Conservation (phyloP, 805 yeast genomes). For the Kluyveromyces nonfermentans region DNA sequence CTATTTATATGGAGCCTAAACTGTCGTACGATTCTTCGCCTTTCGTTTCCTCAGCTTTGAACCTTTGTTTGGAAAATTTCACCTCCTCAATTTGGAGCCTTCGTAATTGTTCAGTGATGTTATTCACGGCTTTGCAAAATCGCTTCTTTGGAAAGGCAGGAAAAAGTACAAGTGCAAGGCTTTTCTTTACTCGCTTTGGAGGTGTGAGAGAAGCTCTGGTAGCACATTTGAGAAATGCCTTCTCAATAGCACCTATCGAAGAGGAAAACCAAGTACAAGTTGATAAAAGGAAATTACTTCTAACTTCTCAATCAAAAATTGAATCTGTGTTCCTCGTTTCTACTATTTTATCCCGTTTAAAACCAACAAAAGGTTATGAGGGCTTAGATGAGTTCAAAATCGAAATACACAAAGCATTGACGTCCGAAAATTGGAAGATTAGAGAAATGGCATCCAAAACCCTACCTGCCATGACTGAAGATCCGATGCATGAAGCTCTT, state of each 20-base stretch:
- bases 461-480: constrained; percentile 40
- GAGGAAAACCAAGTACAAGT: constrained; percentile 2
- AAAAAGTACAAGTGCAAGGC: constrained; percentile 43
- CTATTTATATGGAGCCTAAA: constrained; percentile 61
- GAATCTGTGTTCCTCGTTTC: constrained; percentile 70
- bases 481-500: constrained; percentile 24
- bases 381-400: constrained; percentile 46
- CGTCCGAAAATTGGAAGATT: constrained; percentile 63
- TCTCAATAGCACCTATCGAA: constrained; percentile 6
- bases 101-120: constrained; percentile 88
- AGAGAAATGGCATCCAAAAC: constrained; percentile 81
- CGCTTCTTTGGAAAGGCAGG: constrained; percentile 59
- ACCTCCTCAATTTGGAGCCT: constrained; percentile 71
- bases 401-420: constrained; percentile 39
- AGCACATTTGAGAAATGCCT: constrained; percentile 31
- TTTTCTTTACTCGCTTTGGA: constrained; percentile 61
- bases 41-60: constrained; percentile 49
- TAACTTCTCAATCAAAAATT: constrained; percentile 26
- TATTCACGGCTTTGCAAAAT: constrained; percentile 76
- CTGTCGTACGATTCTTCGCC: constrained; percentile 44
- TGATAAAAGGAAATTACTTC: neutral
- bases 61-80: constrained; percentile 53
- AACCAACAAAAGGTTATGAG: constrained; percentile 46
- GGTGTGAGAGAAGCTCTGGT: constrained; percentile 43
- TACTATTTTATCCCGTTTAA: constrained; percentile 59